Conservation (phyloP, 805 yeast species). For the Spathaspora sp. region DNA sequence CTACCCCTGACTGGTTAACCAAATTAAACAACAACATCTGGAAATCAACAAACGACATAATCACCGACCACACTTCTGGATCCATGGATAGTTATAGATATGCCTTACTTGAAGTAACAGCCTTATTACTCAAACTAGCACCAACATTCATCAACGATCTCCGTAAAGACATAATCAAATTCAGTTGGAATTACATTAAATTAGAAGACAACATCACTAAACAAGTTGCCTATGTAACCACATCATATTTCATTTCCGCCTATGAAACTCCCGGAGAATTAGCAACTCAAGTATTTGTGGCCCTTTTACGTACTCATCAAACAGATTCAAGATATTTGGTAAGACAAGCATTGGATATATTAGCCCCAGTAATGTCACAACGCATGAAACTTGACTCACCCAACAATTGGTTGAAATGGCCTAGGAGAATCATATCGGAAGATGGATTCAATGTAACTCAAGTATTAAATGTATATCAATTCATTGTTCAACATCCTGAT, state of each 20-base stretch:
- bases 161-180: constrained; percentile 83
- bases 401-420: constrained; percentile 87
- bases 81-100: constrained; percentile 70
- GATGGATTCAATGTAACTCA: constrained; percentile 85
- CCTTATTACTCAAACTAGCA: constrained; percentile 67
- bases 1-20: constrained; percentile 58
- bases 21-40: constrained; percentile 65
- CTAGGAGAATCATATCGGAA: constrained; percentile 86
- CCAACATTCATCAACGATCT: constrained; percentile 55
- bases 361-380: constrained; percentile 82
- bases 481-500: constrained; percentile 81
- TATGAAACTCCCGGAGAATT: constrained; percentile 87
- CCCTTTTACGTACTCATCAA: constrained; percentile 79
- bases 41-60: constrained; percentile 57
- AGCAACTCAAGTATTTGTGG: constrained; percentile 89
- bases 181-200: constrained; percentile 90
- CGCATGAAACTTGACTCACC: constrained; percentile 58
- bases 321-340: constrained; percentile 81
- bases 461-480: constrained; percentile 83
- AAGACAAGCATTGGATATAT: constrained; percentile 77
- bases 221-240: constrained; percentile 88
- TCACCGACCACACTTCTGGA: constrained; percentile 57
- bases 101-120: constrained; percentile 77
- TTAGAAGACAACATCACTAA: constrained; percentile 85
- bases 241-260: constrained; percentile 78